Evolutionary conservation across 2,329 filamentous ascomycete species (phyloP).

Genomic region (Penicillium glabrum): DNA sequence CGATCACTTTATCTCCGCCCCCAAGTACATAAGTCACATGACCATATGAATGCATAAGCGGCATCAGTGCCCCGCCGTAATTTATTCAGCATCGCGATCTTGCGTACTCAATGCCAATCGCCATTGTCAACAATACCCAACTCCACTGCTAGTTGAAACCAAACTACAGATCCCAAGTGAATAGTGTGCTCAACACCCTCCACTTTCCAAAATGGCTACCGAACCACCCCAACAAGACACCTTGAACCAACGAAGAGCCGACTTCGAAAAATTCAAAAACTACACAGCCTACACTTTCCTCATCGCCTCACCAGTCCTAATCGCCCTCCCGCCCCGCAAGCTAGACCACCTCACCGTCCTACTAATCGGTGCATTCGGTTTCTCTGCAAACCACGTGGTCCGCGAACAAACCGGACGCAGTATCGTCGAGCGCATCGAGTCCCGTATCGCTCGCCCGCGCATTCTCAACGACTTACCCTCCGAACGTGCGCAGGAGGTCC

Average conservation of each 20-base stretch:
- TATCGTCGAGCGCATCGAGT: constrained; percentile 33
- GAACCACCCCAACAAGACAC: constrained; percentile 7
- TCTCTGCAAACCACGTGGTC: constrained; percentile 41
- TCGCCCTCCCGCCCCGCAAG: constrained; percentile 39
- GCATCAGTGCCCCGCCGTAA: neutral
- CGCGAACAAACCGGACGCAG: constrained; percentile 38
- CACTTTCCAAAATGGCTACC: constrained; percentile 11
- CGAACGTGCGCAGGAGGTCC: constrained; percentile 35
- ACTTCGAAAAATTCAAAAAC: constrained; percentile 42
- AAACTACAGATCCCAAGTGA: neutral
- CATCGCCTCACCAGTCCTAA: constrained; percentile 31
- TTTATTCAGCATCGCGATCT: neutral
- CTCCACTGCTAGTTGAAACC: neutral
- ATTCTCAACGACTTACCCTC: constrained; percentile 28
- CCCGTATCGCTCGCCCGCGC: constrained; percentile 21
- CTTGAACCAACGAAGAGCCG: constrained; percentile 28
- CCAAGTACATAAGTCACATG: neutral
- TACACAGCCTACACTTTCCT: constrained; percentile 41
- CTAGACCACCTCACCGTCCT: constrained; percentile 39
- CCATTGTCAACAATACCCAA: neutral
- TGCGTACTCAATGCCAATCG: neutral
- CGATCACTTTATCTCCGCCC: neutral
- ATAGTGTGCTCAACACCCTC: neutral
- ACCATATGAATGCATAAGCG: neutral
- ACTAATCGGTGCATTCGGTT: constrained; percentile 38